Conservation (phyloP, 192 early-diverging fungal species). For the Entomortierella beljakovae region DNA sequence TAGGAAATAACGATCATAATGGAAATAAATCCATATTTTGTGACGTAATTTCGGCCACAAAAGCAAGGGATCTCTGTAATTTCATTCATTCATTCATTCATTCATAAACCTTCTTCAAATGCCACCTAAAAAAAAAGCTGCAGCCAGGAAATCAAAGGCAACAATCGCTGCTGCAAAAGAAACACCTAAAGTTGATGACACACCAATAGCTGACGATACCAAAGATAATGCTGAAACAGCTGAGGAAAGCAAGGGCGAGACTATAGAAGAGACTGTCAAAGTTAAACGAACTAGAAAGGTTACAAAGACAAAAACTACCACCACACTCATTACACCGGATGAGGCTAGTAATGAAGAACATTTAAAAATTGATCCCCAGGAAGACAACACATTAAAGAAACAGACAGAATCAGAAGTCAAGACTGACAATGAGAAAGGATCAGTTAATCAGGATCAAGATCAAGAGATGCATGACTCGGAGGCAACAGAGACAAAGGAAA, state of each 20-base stretch:
- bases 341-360: background rate
- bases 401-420: constrained; percentile 1
- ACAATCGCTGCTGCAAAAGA: constrained; percentile 3
- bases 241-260: constrained; percentile 8
- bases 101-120: constrained; percentile 19
- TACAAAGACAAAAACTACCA: constrained; percentile 6
- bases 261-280: constrained; percentile 1
- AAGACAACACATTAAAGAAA: constrained; percentile 2
- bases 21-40: too few species aligned
- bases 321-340: background rate
- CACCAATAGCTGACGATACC: background rate
- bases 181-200: constrained; percentile 5
- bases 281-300: background rate
- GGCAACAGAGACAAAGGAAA: background rate
- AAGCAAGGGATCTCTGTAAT: too few species aligned
- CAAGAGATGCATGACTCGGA: constrained; percentile 19
- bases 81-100: background rate
- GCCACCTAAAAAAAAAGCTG: constrained; percentile 48
- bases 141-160: constrained; percentile 38
- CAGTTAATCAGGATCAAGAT: constrained; percentile 12
- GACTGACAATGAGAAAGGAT: background rate
- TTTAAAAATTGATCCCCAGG: background rate
- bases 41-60: too few species aligned
- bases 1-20: too few species aligned
- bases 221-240: background rate